These are phyloP conservation scores for Colletotrichum shisoi DNA, from an alignment of 2,329 filamentous ascomycete genomes.

Conservation along the genomic window DNA sequence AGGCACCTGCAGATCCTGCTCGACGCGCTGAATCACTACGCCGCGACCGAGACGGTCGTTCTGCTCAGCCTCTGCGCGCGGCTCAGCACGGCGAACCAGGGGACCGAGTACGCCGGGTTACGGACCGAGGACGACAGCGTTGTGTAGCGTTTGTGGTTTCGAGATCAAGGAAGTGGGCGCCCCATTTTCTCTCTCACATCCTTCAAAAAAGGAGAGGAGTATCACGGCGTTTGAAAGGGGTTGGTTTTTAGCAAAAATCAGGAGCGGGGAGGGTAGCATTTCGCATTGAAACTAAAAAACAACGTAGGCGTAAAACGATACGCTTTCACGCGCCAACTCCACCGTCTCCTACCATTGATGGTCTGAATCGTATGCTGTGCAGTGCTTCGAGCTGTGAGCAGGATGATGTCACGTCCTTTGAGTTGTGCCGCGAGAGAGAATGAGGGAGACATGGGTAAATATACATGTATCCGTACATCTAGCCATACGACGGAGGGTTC, in stretches of 20 bases:
- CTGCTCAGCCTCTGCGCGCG: constrained; percentile 86
- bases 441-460: too few species aligned
- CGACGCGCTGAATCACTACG: constrained; percentile 95
- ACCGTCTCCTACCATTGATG: not conserved
- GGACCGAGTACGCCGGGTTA: constrained; percentile 69
- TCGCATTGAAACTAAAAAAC: constrained; percentile 1
- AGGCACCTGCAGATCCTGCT: constrained; percentile 91
- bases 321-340: constrained; percentile 14
- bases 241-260: not conserved
- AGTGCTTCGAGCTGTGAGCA: not conserved
- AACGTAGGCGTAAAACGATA: not conserved
- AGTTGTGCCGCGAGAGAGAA: not conserved
- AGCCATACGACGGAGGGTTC: not conserved
- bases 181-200: not conserved
- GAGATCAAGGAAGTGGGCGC: too few species aligned
- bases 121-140: constrained; percentile 63
- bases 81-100: constrained; percentile 81
- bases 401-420: not conserved
- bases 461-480: too few species aligned
- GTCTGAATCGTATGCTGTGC: too few species aligned
- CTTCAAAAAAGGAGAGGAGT: constrained; percentile 1
- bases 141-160: not conserved
- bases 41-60: constrained; percentile 95
- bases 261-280: not conserved
- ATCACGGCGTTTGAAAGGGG: constrained; percentile 24